A percentile compares a stretch with the other conserved stretches of the same genome.
phyloP scores from a whole-genome alignment of 768 basidiomycete genomes.

The Mycena vulgaris region DNA sequence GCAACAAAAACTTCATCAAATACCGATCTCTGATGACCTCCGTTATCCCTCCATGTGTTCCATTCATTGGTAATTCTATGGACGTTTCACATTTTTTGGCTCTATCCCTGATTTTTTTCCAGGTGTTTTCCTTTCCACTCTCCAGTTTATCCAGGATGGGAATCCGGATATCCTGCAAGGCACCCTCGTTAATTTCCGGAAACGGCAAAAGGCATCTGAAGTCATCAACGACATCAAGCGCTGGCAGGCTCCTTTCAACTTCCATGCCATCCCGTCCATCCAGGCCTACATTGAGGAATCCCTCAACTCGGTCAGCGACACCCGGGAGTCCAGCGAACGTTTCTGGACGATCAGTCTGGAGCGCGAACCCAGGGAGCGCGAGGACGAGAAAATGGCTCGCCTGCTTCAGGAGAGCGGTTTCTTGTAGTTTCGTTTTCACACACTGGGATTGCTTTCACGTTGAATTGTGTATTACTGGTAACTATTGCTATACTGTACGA shows the following conservation, averaged over 20 bases:
- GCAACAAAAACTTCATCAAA: conserved; percentile 94
- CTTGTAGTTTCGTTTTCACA: conserved; percentile 59
- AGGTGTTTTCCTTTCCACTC: conserved; percentile 96
- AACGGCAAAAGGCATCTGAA: conserved; percentile 95
- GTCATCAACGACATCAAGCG: conserved; percentile 97
- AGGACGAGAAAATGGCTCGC: conserved; percentile 97
- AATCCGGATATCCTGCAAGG: conserved; percentile 84
- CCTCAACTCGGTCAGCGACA: conserved; percentile 79
- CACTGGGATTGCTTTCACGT: conserved; percentile 13
- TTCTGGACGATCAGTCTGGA: conserved; percentile 91
- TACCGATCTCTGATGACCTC: conserved; percentile 88
- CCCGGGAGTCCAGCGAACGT: conserved; percentile 77
- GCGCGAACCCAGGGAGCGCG: conserved; percentile 93
- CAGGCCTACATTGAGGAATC: conserved; percentile 85
- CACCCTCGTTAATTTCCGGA: conserved; percentile 93
- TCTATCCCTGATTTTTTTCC: conserved; percentile 22
- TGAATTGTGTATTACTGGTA: conserved; percentile 32
- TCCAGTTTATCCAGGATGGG: conserved; percentile 99
- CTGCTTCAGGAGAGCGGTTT: conserved; percentile 92
- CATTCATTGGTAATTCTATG: conserved; percentile 89
- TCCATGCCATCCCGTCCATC: conserved; percentile 76
- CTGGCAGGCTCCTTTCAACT: conserved; percentile 95
- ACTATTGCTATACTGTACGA: conserved; percentile 30
- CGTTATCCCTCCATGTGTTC: conserved; percentile 94
- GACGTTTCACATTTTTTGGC: neutral